Percentiles rank a stretch among this genome's conserved stretches.
Conservation (phyloP, 2,329 filamentous ascomycete genomes). For the Penicillium sp. region DNA sequence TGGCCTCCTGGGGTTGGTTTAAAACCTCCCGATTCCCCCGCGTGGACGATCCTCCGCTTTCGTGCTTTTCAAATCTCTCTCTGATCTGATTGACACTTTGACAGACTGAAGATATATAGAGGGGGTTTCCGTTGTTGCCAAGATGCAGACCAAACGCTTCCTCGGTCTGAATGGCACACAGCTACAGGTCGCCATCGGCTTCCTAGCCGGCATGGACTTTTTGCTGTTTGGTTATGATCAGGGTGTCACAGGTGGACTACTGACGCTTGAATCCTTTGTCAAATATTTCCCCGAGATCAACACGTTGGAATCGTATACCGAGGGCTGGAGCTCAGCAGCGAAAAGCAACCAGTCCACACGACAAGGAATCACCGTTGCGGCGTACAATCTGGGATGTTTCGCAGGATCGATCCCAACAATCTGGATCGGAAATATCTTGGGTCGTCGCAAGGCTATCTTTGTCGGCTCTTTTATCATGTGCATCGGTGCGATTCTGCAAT, state of each 20-base stretch:
- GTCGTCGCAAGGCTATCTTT: constrained; percentile 47
- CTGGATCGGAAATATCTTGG: constrained; percentile 48
- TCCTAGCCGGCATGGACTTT: constrained; percentile 48
- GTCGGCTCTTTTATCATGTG: constrained; percentile 40
- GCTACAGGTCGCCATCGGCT: constrained; percentile 46
- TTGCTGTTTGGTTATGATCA: constrained; percentile 54
- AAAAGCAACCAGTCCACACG: constrained; percentile 44
- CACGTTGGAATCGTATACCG: constrained; percentile 41
- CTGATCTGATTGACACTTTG: constrained; percentile 3
- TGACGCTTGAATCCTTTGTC: constrained; percentile 66
- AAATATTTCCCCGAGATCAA: constrained; percentile 53
- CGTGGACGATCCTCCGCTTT: constrained; percentile 1
- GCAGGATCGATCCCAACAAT: constrained; percentile 46
- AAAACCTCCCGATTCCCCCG: constrained; percentile 16
- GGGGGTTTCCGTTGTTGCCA: constrained; percentile 1
- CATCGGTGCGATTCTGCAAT: constrained; percentile 48
- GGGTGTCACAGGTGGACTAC: constrained; percentile 51
- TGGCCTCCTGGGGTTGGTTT: constrained; percentile 11
- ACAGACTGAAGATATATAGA: not conserved
- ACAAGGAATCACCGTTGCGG: constrained; percentile 44
- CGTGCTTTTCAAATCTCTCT: not conserved
- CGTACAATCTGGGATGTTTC: constrained; percentile 49
- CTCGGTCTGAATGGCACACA: constrained; percentile 44
- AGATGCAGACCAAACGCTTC: constrained; percentile 31
- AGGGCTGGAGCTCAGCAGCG: constrained; percentile 26